Conservation (phyloP, 1,284 basidiomycete genomes). For the Amylostereum chailletii region DNA sequence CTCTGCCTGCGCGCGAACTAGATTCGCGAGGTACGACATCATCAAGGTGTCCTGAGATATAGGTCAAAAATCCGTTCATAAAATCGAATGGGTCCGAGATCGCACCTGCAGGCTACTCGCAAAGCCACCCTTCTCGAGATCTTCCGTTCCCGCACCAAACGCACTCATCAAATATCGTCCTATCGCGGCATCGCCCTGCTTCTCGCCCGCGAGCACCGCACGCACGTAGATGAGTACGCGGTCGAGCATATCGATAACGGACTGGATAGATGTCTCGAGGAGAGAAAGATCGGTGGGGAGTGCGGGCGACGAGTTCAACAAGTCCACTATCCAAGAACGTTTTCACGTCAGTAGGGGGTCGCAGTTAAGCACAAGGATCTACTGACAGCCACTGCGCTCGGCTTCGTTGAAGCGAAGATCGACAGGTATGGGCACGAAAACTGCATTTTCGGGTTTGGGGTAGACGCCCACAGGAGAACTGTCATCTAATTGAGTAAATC, state of each 20-base stretch:
- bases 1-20: conserved; percentile 92
- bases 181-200: conserved; percentile 78
- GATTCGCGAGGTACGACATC: conserved; percentile 91
- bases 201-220: conserved; percentile 71
- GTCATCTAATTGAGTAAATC: neutral
- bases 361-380: neutral
- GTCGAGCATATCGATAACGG: conserved; percentile 75
- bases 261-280: conserved; percentile 64
- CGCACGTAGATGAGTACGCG: conserved; percentile 84
- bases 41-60: conserved; percentile 76
- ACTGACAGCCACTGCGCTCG: conserved; percentile 80
- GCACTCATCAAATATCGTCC: conserved; percentile 93
- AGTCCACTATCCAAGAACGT: conserved; percentile 49
- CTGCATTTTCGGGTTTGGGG: conserved; percentile 86
- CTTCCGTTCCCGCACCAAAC: conserved; percentile 59
- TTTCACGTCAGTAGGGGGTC: neutral
- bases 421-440: conserved; percentile 84
- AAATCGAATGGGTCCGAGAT: conserved; percentile 5
- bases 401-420: conserved; percentile 75
- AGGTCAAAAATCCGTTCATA: neutral
- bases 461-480: conserved; percentile 80
- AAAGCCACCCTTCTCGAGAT: conserved; percentile 68
- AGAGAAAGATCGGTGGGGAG: conserved; percentile 54
- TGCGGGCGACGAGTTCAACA: conserved; percentile 46
- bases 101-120: conserved; percentile 66